Percentiles rank a stretch among this genome's conserved stretches.
These are phyloP conservation scores for Diutina catenulata DNA, from an alignment of 1,139 yeast species.

Conservation along the genomic window DNA sequence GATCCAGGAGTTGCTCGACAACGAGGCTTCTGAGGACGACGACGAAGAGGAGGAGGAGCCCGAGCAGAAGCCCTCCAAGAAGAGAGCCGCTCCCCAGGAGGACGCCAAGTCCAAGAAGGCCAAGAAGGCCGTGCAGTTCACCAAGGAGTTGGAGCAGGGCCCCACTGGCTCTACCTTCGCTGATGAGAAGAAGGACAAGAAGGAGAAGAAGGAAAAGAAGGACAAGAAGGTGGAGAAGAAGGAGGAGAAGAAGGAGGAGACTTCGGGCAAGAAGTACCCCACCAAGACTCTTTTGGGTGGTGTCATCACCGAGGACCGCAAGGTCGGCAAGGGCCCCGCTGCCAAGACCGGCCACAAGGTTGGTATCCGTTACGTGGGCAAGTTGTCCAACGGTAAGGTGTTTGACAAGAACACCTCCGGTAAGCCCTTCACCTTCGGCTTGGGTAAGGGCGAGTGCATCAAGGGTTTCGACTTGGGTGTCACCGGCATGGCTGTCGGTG, in stretches of 20 bases:
- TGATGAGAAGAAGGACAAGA: slow-evolving; percentile 16
- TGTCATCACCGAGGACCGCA: slow-evolving; percentile 85
- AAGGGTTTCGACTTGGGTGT: slow-evolving; percentile 98
- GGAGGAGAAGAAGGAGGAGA: slow-evolving; percentile 17
- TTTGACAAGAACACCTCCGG: slow-evolving; percentile 97
- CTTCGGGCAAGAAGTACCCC: slow-evolving; percentile 34
- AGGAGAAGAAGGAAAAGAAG: slow-evolving; percentile 18
- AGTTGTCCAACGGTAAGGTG: slow-evolving; percentile 89
- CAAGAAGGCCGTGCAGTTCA: slow-evolving; percentile 72
- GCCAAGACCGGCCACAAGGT: slow-evolving; percentile 88
- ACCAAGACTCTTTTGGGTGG: slow-evolving; percentile 86
- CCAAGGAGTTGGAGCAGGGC: slow-evolving; percentile 87
- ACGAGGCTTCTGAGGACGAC: slow-evolving; percentile 51
- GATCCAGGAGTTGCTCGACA: slow-evolving; percentile 62
- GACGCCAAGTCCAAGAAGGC: slow-evolving; percentile 28
- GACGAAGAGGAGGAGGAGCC: slow-evolving; percentile 39
- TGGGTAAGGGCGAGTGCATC: slow-evolving; percentile 97
- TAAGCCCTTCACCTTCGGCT: slow-evolving; percentile 81
- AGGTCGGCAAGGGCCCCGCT: slow-evolving; percentile 72
- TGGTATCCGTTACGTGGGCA: slow-evolving; percentile 96
- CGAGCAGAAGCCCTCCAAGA: slow-evolving; percentile 31
- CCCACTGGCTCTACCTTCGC: slow-evolving; percentile 43
- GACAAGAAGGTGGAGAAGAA: slow-evolving; percentile 10
- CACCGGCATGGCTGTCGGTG: slow-evolving; percentile 97
- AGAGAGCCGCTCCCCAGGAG: slow-evolving; percentile 12